Evolutionary conservation across 352 stramenopile genomes (phyloP).

Genomic region (Phytophthora melonis): DNA sequence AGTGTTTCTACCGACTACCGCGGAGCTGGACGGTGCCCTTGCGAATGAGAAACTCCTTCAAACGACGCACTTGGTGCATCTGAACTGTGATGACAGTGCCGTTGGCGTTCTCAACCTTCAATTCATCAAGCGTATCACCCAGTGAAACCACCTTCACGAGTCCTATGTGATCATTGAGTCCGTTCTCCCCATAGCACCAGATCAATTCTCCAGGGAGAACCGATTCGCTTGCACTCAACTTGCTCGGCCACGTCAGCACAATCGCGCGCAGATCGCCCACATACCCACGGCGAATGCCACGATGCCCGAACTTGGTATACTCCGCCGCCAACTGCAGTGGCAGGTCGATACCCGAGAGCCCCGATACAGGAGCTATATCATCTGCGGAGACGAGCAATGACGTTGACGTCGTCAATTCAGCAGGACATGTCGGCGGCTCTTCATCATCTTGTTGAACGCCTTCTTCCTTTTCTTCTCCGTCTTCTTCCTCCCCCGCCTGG

Average conservation of each 20-base stretch:
- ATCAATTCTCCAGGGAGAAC: conserved; percentile 46
- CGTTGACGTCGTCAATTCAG: conserved; percentile 5
- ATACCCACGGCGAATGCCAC: conserved; percentile 46
- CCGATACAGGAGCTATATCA: conserved; percentile 49
- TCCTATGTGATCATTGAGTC: conserved; percentile 8
- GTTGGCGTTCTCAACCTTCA: conserved; percentile 41
- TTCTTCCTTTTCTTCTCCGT: conserved; percentile 17
- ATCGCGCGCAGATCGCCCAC: conserved; percentile 45
- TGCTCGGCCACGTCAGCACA: conserved; percentile 56
- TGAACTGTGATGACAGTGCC: conserved; percentile 26
- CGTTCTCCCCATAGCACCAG: conserved; percentile 40
- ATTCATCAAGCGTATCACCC: conserved; percentile 17
- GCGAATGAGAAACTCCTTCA: conserved; percentile 52
- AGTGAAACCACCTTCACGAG: conserved; percentile 44
- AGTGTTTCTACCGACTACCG: conserved; percentile 16
- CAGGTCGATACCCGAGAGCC: conserved; percentile 49
- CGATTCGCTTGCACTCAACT: conserved; percentile 29
- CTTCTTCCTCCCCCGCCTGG: not conserved
- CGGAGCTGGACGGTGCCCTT: conserved; percentile 44
- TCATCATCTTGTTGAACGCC: conserved; percentile 1
- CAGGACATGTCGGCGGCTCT: not conserved
- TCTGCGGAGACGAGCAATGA: conserved; percentile 33
- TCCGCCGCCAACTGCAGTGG: conserved; percentile 54
- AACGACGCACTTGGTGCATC: conserved; percentile 33
- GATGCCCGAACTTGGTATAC: conserved; percentile 53